Base-by-base conservation (phyloP, 805 yeast species). In the Candida sithepensis region DNA sequence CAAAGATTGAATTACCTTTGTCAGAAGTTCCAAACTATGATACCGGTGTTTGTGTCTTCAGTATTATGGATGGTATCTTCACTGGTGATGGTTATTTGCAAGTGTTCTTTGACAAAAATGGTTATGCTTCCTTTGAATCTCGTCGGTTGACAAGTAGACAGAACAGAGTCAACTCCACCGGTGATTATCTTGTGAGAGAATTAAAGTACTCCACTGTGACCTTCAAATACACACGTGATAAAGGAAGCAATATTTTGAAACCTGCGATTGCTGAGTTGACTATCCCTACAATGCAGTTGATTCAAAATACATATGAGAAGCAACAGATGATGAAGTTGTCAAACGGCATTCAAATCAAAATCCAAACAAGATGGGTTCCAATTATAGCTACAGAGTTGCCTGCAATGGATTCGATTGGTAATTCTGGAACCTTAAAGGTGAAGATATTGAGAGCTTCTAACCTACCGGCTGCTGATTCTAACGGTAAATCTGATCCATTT, bases 401-500 rank as follows among this genome's bases (percentile, higher is more conserved):
- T 46, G 79, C 81, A 16, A 74, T 78, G 34, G 99, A 94, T 67
- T 73, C 85, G 39, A 79, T 84, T 52, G 77, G 84, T 42, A 85
- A 89, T 64, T 74, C 82, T 48, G 99, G 99, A 64, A 71, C 70
- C 24, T 66, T 92, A 55, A 74, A 73, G 20, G 74, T 90, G 32
- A 79, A 76, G 26, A 73, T 88, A 4, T 54, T 82, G 40, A 72
- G 74, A 42, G 98, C 94, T 2, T 75, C 75, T 14, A 78, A 79
- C 44, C 74, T 94, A 49, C 80, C 85, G 36, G 77, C 96, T 13
- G 95, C 91, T n/a, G 99, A 94, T 68, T 73, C 87, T 26, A 85
- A 84, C 57, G 98, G 98, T 43, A 85, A 86, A 64, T 88, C 97
- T 3, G 99, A 94, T 68, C 99, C 99, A 46, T 92, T 82, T 64